A percentile compares a stretch with the other conserved stretches of the same genome.
Conservation (phyloP, 2,329 filamentous ascomycete genomes). For the Macroventuria anomochaeta region DNA sequence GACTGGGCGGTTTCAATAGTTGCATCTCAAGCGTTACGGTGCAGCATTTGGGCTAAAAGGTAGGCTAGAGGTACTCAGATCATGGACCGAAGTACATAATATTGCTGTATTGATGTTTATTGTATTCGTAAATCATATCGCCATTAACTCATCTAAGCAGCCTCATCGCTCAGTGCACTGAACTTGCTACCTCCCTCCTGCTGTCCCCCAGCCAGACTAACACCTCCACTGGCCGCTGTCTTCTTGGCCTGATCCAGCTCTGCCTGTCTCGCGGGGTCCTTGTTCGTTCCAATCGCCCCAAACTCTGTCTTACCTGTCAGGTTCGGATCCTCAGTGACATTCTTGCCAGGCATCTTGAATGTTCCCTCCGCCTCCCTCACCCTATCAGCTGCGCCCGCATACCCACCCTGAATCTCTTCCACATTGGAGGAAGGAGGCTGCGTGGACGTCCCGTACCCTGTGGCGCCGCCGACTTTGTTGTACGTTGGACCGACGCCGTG, state of each 20-base stretch:
- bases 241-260: constrained; percentile 47
- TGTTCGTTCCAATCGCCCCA: constrained; percentile 59
- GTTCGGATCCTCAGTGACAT: constrained; percentile 55
- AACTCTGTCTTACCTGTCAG: constrained; percentile 31
- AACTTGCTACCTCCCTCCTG: constrained; percentile 33
- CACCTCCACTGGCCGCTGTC: constrained; percentile 42
- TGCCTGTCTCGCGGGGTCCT: constrained; percentile 62
- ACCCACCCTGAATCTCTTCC: constrained; percentile 34
- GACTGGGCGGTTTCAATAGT: too few relatives aligned
- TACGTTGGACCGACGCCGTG: constrained; percentile 47
- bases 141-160: not conserved
- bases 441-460: constrained; percentile 24
- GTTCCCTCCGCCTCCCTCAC: constrained; percentile 35
- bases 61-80: too few relatives aligned
- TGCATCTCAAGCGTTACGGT: too few relatives aligned
- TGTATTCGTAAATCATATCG: not conserved
- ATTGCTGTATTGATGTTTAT: too few relatives aligned
- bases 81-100: too few relatives aligned
- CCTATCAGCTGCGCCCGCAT: constrained; percentile 41
- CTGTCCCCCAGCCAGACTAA: constrained; percentile 26
- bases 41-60: too few relatives aligned
- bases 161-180: constrained; percentile 24
- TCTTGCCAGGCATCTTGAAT: constrained; percentile 59
- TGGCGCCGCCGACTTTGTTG: constrained; percentile 27
- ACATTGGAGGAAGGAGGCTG: constrained; percentile 1